Conservation (phyloP, 371 early-diverging fungal genomes). For the Coemansia sp. region DNA sequence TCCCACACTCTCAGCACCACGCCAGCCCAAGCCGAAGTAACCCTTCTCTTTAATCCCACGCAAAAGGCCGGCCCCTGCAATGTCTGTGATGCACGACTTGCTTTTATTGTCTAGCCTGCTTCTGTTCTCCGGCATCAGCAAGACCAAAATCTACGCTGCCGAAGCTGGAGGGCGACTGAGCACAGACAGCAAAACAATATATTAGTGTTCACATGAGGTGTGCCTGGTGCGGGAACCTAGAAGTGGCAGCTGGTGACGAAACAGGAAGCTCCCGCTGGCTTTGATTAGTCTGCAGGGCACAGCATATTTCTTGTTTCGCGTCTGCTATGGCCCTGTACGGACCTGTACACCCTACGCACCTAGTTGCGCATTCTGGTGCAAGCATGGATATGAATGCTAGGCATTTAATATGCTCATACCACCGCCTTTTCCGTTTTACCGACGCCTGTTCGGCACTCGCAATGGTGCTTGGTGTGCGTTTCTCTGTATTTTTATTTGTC, state of each 20-base stretch:
- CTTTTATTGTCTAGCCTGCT: slow-evolving; percentile 11
- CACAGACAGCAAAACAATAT: neutral
- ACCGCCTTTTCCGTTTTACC: neutral
- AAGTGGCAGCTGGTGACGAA: slow-evolving; percentile 11
- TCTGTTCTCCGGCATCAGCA: neutral
- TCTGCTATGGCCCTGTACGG: neutral
- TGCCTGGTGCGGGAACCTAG: slow-evolving; percentile 3
- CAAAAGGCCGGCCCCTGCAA: neutral
- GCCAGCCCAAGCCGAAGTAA: neutral
- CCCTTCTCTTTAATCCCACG: neutral
- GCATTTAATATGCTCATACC: neutral
- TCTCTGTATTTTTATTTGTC: neutral
- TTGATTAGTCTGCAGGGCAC: neutral
- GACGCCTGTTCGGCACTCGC: no score
- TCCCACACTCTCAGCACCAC: slow-evolving; percentile 6
- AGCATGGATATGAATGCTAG: neutral
- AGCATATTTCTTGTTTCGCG: neutral
- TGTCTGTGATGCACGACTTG: slow-evolving; percentile 6
- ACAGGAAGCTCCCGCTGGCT: neutral
- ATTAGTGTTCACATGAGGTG: slow-evolving; percentile 13
- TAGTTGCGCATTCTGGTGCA: neutral
- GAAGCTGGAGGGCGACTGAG: neutral
- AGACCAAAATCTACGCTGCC: neutral
- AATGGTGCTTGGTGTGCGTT: neutral
- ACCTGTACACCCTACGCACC: neutral